These are phyloP conservation scores for Fusarium continuum DNA, from an alignment of 2,329 filamentous ascomycete species.

Conservation along the genomic window DNA sequence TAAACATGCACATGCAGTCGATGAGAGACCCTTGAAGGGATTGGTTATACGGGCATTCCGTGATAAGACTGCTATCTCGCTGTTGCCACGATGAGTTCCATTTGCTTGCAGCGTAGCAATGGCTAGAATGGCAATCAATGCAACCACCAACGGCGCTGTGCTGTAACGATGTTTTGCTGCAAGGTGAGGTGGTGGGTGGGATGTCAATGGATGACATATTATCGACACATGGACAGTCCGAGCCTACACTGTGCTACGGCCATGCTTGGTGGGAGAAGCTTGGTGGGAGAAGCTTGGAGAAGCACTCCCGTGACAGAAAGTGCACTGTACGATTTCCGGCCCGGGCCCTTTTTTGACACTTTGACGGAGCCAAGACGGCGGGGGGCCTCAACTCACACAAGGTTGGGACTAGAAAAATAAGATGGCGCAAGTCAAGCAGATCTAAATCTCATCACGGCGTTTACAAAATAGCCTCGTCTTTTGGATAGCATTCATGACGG, in stretches of 20 bases:
- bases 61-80: constrained; percentile 19
- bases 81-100: constrained; percentile 28
- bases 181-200: constrained; percentile 43
- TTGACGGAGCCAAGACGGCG: constrained; percentile 19
- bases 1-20: constrained; percentile 24
- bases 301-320: not conserved
- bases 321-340: constrained; percentile 32
- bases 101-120: constrained; percentile 20
- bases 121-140: too few relatives aligned
- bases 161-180: constrained; percentile 42
- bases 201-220: constrained; percentile 24
- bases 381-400: constrained; percentile 30
- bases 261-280: accelerated
- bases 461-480: constrained; percentile 13
- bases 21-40: constrained; percentile 10
- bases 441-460: constrained; percentile 21
- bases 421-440: constrained; percentile 36
- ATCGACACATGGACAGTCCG: constrained; percentile 25
- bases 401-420: constrained; percentile 29
- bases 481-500: not conserved
- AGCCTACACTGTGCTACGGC: not conserved
- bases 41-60: constrained; percentile 15
- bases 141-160: constrained; percentile 26
- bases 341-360: constrained; percentile 17
- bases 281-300: too few relatives aligned